Conservation (phyloP, 2,329 filamentous ascomycete genomes). For the Albophoma yamanashiensis region DNA sequence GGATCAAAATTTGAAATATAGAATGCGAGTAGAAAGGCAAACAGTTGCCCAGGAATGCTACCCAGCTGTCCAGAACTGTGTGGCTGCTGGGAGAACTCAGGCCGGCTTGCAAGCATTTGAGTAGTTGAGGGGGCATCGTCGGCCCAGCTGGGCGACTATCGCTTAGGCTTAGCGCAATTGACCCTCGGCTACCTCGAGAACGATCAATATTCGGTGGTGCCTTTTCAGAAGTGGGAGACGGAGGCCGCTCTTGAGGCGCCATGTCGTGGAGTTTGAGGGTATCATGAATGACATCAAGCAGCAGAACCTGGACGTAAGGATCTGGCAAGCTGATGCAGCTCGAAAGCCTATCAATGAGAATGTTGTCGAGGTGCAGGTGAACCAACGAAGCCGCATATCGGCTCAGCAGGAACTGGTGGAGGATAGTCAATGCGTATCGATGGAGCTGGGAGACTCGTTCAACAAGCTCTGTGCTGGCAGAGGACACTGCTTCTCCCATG, state of each 20-base stretch:
- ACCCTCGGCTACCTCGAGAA: conserved; percentile 25
- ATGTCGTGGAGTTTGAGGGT: conserved; percentile 55
- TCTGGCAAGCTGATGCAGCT: conserved; percentile 51
- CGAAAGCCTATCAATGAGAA: conserved; percentile 58
- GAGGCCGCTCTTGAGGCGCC: conserved; percentile 25
- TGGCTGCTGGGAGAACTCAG: conserved; percentile 66
- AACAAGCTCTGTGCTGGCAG: conserved; percentile 13
- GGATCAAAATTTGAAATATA: conserved; percentile 84
- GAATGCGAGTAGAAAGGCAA: conserved; percentile 74
- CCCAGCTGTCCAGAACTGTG: conserved; percentile 81
- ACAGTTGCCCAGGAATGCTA: conserved; percentile 72
- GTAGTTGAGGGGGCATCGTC: conserved; percentile 57
- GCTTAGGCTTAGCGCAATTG: conserved; percentile 19
- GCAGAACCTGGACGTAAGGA: conserved; percentile 61
- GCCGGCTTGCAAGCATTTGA: conserved; percentile 75
- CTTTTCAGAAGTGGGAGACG: conserved; percentile 37
- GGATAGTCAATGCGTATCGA: conserved; percentile 56
- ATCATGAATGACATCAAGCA: conserved; percentile 70
- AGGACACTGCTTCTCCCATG: conserved; percentile 11
- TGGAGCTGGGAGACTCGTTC: conserved; percentile 55
- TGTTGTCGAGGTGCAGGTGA: conserved; percentile 56
- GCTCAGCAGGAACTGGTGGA: conserved; percentile 58
- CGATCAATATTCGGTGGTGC: conserved; percentile 30
- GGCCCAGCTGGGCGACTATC: conserved; percentile 13
- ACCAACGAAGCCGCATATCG: conserved; percentile 49